phyloP scores from a whole-genome alignment of 805 yeast genomes.

The Candida succiphila region DNA sequence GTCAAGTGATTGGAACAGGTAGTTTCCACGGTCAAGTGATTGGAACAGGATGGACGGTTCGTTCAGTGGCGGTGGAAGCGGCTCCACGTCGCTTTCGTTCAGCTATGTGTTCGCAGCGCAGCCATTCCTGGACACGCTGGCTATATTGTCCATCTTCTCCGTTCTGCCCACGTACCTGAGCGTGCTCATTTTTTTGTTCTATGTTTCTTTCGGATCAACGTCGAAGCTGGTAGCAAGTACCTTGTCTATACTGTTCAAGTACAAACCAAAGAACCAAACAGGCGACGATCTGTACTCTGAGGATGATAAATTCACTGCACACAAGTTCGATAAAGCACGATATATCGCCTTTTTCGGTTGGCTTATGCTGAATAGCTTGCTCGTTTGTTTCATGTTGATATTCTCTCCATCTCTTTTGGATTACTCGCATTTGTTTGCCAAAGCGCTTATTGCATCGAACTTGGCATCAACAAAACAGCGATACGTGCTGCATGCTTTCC shows the following conservation, averaged over 20 bases:
- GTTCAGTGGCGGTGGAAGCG: no score
- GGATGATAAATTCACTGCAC: neutral
- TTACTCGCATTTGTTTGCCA: slow-evolving; percentile 19
- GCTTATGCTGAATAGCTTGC: slow-evolving; percentile 9
- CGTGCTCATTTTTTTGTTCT: slow-evolving; percentile 9
- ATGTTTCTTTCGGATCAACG: slow-evolving; percentile 15
- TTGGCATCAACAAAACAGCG: slow-evolving; percentile 20
- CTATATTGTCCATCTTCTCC: slow-evolving; percentile 15
- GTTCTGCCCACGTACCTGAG: slow-evolving; percentile 20
- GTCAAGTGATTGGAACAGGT: no score
- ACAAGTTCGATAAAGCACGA: neutral
- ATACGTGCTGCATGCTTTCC: slow-evolving; percentile 18
- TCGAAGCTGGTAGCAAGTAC: slow-evolving; percentile 16
- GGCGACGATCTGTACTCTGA: neutral
- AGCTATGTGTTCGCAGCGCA: no score
- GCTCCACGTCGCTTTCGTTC: no score
- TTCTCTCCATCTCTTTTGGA: slow-evolving; percentile 16
- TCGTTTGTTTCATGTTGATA: slow-evolving; percentile 9
- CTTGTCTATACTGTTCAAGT: slow-evolving; percentile 16
- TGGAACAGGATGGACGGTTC: no score
- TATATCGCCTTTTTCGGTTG: slow-evolving; percentile 6
- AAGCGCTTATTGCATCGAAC: slow-evolving; percentile 23
- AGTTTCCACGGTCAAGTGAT: no score
- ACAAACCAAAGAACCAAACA: slow-evolving; percentile 7
- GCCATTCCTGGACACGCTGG: slow-evolving; percentile 19